These are phyloP conservation scores for Meredithiella fracta DNA, from an alignment of 2,329 filamentous ascomycete species.

Conservation along the genomic window DNA sequence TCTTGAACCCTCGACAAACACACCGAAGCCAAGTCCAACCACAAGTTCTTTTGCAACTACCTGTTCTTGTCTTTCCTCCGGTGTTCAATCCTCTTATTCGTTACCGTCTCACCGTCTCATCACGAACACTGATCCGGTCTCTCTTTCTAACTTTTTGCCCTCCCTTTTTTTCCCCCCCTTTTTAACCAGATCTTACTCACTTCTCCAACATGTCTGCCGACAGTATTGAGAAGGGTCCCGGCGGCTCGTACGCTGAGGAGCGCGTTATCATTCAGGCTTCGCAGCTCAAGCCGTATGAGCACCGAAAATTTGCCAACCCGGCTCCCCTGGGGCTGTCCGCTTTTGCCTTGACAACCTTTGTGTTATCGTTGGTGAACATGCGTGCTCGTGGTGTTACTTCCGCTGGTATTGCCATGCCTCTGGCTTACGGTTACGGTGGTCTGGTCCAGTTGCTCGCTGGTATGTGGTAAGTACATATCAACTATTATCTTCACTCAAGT, in stretches of 20 bases:
- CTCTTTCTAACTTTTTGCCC: constrained; percentile 8
- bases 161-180: constrained; percentile 1
- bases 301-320: constrained; percentile 64
- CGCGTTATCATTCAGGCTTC: constrained; percentile 42
- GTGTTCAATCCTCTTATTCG: constrained; percentile 5
- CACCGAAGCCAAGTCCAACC: constrained; percentile 4
- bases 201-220: constrained; percentile 14
- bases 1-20: constrained; percentile 2
- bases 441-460: constrained; percentile 64
- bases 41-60: constrained; percentile 1
- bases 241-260: constrained; percentile 11
- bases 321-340: constrained; percentile 60
- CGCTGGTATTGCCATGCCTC: constrained; percentile 51
- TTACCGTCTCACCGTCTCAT: background rate
- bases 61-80: constrained; percentile 2
- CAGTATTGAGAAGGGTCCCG: constrained; percentile 13
- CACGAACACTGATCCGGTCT: constrained; percentile 1
- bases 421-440: constrained; percentile 62
- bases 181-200: constrained; percentile 11
- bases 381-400: constrained; percentile 39
- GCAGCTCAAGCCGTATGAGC: constrained; percentile 43
- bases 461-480: constrained; percentile 54
- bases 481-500: constrained; percentile 1
- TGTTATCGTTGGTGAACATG: constrained; percentile 60
- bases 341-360: constrained; percentile 71